Evolutionary conservation across 805 yeast species (phyloP).

Genomic region (Wickerhamiella sergipiensis): DNA sequence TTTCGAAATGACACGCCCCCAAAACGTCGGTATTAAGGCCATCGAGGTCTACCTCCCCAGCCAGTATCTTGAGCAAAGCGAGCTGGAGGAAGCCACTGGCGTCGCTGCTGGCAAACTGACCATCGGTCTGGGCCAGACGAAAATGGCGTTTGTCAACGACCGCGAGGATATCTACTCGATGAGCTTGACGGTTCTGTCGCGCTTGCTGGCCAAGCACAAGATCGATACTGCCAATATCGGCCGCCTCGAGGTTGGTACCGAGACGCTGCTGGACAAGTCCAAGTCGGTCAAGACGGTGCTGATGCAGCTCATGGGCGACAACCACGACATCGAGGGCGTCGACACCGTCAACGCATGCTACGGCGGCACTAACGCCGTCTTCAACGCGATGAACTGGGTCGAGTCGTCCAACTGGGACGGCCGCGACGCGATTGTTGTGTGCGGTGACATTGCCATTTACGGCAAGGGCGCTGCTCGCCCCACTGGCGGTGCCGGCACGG

Average conservation of each 20-base stretch:
- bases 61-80: conserved; percentile 70
- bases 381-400: conserved; percentile 90
- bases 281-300: conserved; percentile 91
- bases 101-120: conserved; percentile 93
- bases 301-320: conserved; percentile 84
- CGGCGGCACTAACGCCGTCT: conserved; percentile 93
- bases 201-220: conserved; percentile 64
- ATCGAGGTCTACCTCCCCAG: conserved; percentile 84
- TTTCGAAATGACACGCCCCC: conserved; percentile 32
- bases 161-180: conserved; percentile 94
- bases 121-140: conserved; percentile 96
- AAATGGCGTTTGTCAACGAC: conserved; percentile 94
- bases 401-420: conserved; percentile 98
- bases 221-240: conserved; percentile 75
- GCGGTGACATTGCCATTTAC: conserved; percentile 96
- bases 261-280: conserved; percentile 90
- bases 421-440: conserved; percentile 89
- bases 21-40: conserved; percentile 93
- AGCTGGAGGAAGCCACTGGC: conserved; percentile 70
- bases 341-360: conserved; percentile 96
- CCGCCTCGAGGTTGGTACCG: conserved; percentile 96
- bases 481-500: conserved; percentile 98
- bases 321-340: conserved; percentile 86
- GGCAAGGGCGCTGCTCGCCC: conserved; percentile 98
- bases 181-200: conserved; percentile 74